Conservation (phyloP, 2,329 filamentous ascomycete genomes). For the Sporothrix humicola region DNA sequence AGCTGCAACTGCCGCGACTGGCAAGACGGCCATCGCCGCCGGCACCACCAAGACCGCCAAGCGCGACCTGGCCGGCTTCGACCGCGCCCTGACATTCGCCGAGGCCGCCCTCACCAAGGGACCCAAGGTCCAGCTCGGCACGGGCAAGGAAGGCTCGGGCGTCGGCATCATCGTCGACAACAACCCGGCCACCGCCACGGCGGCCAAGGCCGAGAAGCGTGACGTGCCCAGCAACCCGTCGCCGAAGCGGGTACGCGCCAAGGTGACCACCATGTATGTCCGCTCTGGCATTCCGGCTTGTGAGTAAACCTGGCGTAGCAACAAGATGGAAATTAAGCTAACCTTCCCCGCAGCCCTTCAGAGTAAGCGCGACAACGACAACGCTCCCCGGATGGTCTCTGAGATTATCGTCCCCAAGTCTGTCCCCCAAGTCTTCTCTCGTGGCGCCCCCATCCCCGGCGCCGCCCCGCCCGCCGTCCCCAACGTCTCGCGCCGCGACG, state of each 20-base stretch:
- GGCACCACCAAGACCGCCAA: slow-evolving; percentile 43
- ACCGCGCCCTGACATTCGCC: slow-evolving; percentile 54
- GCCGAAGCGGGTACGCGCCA: slow-evolving; percentile 48
- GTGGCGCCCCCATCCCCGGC: slow-evolving; percentile 6
- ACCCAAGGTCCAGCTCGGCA: slow-evolving; percentile 57
- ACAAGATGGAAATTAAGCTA: too few species aligned
- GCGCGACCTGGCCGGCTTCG: slow-evolving; percentile 55
- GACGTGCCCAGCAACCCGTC: slow-evolving; percentile 34
- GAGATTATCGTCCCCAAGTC: neutral
- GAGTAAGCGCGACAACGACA: slow-evolving; percentile 35
- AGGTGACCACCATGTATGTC: slow-evolving; percentile 56
- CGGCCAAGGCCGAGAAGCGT: slow-evolving; percentile 36
- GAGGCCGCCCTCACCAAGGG: slow-evolving; percentile 53
- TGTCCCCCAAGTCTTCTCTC: neutral
- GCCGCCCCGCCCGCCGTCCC: slow-evolving; percentile 28
- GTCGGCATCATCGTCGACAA: slow-evolving; percentile 48
- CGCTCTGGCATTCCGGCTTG: slow-evolving; percentile 51
- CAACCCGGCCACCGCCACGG: slow-evolving; percentile 36
- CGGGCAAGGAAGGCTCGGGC: slow-evolving; percentile 51
- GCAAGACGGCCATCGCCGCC: neutral
- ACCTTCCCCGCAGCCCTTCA: slow-evolving; percentile 40
- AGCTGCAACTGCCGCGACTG: too few species aligned
- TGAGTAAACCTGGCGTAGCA: slow-evolving; percentile 43
- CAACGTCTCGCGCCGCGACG: slow-evolving; percentile 38
- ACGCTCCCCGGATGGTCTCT: slow-evolving; percentile 17